A percentile compares a stretch with the other conserved stretches of the same genome.
phyloP scores from a whole-genome alignment of 208 protist species.

The Endotrypanum monterogeii region DNA sequence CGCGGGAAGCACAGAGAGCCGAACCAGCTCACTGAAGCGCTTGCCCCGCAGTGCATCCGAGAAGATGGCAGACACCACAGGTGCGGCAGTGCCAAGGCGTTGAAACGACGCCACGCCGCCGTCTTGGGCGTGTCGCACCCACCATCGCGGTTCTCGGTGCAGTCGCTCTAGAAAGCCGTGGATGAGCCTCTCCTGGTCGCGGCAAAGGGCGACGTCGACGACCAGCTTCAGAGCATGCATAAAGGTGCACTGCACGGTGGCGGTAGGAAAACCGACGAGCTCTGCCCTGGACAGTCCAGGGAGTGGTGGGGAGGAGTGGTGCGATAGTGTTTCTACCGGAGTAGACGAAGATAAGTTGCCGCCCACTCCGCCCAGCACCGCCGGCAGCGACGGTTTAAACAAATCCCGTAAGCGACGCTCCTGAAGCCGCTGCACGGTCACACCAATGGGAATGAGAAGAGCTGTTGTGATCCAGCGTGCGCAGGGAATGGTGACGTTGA shows the following conservation, averaged over 20 bases:
- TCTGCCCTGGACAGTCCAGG: background rate
- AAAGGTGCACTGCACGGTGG: slow-evolving; percentile 27
- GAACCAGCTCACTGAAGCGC: slow-evolving; percentile 53
- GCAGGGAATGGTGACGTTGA: slow-evolving; percentile 70
- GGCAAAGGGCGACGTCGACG: slow-evolving; percentile 78
- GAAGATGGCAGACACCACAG: slow-evolving; percentile 46
- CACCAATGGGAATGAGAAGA: slow-evolving; percentile 69
- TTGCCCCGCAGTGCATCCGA: slow-evolving; percentile 60
- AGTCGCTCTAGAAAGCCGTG: slow-evolving; percentile 69
- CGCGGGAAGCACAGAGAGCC: slow-evolving; percentile 52
- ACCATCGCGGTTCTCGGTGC: slow-evolving; percentile 67
- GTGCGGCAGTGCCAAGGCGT: slow-evolving; percentile 43
- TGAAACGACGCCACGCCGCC: slow-evolving; percentile 22
- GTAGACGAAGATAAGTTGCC: background rate
- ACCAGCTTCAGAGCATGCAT: slow-evolving; percentile 57
- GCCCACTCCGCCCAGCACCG: background rate
- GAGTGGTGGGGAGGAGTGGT: background rate
- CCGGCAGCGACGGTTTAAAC: slow-evolving; percentile 20
- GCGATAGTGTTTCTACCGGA: background rate
- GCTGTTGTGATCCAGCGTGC: slow-evolving; percentile 80
- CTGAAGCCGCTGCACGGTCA: slow-evolving; percentile 72
- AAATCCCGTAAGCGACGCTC: slow-evolving; percentile 53
- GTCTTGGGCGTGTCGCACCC: slow-evolving; percentile 34
- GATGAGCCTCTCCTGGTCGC: slow-evolving; percentile 75
- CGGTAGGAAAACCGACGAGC: background rate